Evolutionary conservation across 2,329 filamentous ascomycete species (phyloP), one percentile per base, ranked within the genome.

Genomic region (Xenoacremonium recifei): DNA sequence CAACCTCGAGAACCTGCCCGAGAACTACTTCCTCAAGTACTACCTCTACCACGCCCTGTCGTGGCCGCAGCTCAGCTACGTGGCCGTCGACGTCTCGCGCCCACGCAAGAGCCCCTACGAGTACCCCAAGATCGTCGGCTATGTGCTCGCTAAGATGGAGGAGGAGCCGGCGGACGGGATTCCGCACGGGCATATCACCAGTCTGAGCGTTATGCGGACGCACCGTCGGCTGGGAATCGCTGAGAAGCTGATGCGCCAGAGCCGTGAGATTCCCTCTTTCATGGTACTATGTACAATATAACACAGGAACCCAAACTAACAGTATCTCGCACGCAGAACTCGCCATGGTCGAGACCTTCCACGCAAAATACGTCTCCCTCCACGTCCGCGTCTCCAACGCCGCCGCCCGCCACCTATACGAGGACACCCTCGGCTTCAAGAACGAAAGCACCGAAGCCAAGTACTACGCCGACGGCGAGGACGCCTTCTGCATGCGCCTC

Each of bases 21-120:
- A 99, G 71, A 99, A 99, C 77, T 99, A 99, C 80, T 97, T 97
- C 68, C 88, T 96, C 71, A 99, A 99, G 79, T 99, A 99, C 79
- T 99, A 99, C 75, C 84, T 99, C 62, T 99, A 99, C 80, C 93
- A 99, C 71, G 91, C 92, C 13, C 83, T 97, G 54, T 95, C 90
- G 58, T 99, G 93, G 93, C 93, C 93, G 34, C 92, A 97, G 71
- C 82, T 99, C 53, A 92, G 86, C 69, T 97, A 91, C 69, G 92
- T 99, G 43, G 93, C 93, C 56, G 90, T 99, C 58, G 92, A 97
- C 67, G 84, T 91, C 44, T 87, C 86, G 16, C 82, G 89, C 25
- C 87, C 89, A 23, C 79, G 79, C 56, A 85, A 85, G 64, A 82
- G 84, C 1, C 84, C 85, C 35, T 87, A 92, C 68, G 87, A 95